phyloP scores from a whole-genome alignment of 768 basidiomycete genomes.

The Kwoniella shandongensis region DNA sequence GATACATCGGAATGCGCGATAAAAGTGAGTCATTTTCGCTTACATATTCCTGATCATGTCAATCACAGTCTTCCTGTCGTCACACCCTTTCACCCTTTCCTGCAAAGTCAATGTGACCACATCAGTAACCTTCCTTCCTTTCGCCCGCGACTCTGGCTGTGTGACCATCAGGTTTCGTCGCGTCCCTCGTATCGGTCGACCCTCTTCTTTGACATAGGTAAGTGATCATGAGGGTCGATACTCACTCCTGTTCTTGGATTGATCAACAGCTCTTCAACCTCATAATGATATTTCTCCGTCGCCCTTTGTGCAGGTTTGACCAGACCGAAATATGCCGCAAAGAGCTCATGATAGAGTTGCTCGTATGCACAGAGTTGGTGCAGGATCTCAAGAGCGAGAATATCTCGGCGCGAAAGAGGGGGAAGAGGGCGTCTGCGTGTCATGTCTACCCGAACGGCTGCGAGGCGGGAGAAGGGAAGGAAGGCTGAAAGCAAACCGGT shows the following conservation, averaged over 20 bases:
- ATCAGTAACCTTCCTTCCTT: no score
- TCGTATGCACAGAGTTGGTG: constrained; percentile 20
- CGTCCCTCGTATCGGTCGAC: no score
- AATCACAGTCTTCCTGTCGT: background rate
- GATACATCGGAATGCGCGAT: no score
- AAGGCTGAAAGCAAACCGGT: no score
- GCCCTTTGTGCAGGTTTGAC: constrained; percentile 6
- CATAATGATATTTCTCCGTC: background rate
- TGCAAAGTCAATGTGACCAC: background rate
- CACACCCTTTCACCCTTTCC: background rate
- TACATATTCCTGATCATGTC: constrained; percentile 1
- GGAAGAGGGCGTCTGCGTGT: no score
- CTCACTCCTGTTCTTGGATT: constrained; percentile 13
- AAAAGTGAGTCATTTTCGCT: background rate
- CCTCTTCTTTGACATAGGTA: background rate
- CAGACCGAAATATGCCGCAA: constrained; percentile 1
- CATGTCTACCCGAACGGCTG: no score
- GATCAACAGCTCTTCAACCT: constrained; percentile 5
- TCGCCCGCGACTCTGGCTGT: no score
- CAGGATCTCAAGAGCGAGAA: background rate
- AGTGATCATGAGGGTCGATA: background rate
- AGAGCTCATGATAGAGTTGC: constrained; percentile 9
- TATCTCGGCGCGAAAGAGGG: no score
- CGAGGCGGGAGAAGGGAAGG: no score
- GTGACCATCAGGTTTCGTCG: no score